These are phyloP conservation scores for Aspergillus sp. DNA, from an alignment of 2,329 filamentous ascomycete species.

Conservation along the genomic window DNA sequence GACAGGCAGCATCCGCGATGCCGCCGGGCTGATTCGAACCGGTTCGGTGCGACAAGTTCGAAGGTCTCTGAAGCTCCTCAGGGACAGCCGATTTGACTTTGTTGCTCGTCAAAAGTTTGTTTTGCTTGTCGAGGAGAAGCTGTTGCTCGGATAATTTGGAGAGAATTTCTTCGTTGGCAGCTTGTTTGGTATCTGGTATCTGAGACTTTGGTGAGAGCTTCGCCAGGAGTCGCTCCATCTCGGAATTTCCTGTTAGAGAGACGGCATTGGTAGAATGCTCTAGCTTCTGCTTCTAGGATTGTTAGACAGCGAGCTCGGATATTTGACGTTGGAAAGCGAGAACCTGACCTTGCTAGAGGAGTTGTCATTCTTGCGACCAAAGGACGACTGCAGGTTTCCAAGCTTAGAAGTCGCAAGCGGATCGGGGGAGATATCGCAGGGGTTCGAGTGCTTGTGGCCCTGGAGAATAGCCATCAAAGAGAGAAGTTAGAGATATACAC, in stretches of 20 bases:
- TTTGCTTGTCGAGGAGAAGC: conserved; percentile 62
- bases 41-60: conserved; percentile 24
- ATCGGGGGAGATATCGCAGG: conserved; percentile 34
- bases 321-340: neutral
- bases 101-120: conserved; percentile 50
- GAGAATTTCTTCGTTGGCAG: conserved; percentile 52
- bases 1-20: conserved; percentile 17
- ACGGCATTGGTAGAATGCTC: conserved; percentile 39
- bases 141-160: conserved; percentile 76
- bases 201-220: conserved; percentile 46
- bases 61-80: conserved; percentile 28
- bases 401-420: conserved; percentile 40
- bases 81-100: conserved; percentile 20
- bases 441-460: conserved; percentile 32
- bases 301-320: conserved; percentile 34
- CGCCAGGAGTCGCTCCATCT: conserved; percentile 66
- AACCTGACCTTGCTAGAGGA: conserved; percentile 44
- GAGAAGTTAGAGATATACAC: neutral
- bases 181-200: conserved; percentile 19
- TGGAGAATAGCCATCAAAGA: conserved; percentile 11
- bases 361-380: conserved; percentile 29
- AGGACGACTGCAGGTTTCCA: conserved; percentile 35
- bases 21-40: conserved; percentile 19
- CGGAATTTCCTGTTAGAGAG: conserved; percentile 37
- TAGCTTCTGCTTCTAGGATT: conserved; percentile 52